Evolutionary conservation across 148 eudicot genomes (phyloP).

Genomic region (Diospyros lotus): DNA sequence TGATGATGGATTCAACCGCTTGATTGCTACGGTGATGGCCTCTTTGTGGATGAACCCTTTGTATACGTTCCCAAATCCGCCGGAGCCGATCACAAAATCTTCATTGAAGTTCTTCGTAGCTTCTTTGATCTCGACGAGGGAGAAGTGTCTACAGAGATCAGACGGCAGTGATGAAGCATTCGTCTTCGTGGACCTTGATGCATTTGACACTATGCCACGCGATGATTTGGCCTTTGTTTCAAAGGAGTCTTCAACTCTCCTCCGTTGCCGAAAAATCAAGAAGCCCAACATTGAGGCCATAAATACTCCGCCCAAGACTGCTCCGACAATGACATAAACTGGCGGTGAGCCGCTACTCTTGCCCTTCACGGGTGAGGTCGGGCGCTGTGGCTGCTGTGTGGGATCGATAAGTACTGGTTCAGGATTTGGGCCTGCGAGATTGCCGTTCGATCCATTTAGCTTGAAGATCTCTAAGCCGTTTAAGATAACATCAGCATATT

Average conservation of each 20-base stretch:
- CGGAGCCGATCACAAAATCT: conserved; percentile 20
- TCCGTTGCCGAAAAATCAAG: conserved; percentile 11
- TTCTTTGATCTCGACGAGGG: conserved; percentile 18
- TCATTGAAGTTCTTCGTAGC: conserved; percentile 22
- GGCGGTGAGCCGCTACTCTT: neutral
- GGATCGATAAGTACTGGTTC: neutral
- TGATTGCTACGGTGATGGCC: conserved; percentile 25
- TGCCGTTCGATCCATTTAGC: neutral
- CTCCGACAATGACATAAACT: conserved; percentile 5
- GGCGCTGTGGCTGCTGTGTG: neutral
- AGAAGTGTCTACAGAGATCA: conserved; percentile 17
- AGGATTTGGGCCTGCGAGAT: conserved; percentile 9
- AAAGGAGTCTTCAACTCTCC: too few relatives aligned
- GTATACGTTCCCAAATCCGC: conserved; percentile 35
- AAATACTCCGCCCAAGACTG: neutral
- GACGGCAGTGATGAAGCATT: conserved; percentile 12
- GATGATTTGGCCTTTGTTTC: too few relatives aligned
- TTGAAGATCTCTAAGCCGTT: conserved; percentile 16
- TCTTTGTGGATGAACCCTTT: conserved; percentile 26
- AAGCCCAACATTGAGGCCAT: conserved; percentile 8
- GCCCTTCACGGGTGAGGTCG: too few relatives aligned
- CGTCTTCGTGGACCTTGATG: too few relatives aligned
- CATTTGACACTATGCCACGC: too few relatives aligned
- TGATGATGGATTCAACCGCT: conserved; percentile 24
- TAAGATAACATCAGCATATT: neutral